Base-by-base conservation (phyloP, 306 rosid species). In the Cicer chorassanicum region DNA sequence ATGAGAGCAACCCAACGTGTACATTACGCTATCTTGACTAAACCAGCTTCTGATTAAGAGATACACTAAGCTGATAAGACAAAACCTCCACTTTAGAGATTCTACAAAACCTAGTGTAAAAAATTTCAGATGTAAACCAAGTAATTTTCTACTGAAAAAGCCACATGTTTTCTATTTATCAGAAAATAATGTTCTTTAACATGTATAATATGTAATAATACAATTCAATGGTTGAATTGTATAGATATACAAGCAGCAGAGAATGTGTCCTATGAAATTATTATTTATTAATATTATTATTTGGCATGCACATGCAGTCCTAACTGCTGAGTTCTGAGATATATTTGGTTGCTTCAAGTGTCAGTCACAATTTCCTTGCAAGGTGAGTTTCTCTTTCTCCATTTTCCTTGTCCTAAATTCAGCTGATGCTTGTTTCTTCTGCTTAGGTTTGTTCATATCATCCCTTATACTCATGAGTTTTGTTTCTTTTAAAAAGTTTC, bases 381-480 rank as follows among this genome's bases (percentile, higher is more conserved):
- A 76, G 65, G 77, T 74, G 57, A 80, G 74, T 75, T 65, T 76
- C 80, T 41, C 16, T 66, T 59, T 59, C 62, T 81, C 40, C 61
- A 77, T 65, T 68, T 41, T 44, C 60, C 68, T 13, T 36, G 12
- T 59, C 54, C 10, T 54, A 8, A 41, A n/a, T 78, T 70, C 65
- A 29, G 41, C 9, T 70, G 46, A 70, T 63, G 61, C 16, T 19
- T 44, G 4, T 57, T 56, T 59, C 14, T 65, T 75, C 51, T 50
- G 34, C 64, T 10, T 43, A 9, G 34, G 59, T 29, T 56, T 29
- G 2, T 34, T 67, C 15, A 51, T 67, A 24, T 48, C 72, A 70
- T 1, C 61, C 56, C 41, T 44, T 44, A 8, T 44, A 29, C 36
- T 29, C 5, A 29, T 29, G 5, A 29, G 36, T 29, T 29, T 29